phyloP scores from a whole-genome alignment of 73 alveolate species.

The Stentor roeselii region DNA sequence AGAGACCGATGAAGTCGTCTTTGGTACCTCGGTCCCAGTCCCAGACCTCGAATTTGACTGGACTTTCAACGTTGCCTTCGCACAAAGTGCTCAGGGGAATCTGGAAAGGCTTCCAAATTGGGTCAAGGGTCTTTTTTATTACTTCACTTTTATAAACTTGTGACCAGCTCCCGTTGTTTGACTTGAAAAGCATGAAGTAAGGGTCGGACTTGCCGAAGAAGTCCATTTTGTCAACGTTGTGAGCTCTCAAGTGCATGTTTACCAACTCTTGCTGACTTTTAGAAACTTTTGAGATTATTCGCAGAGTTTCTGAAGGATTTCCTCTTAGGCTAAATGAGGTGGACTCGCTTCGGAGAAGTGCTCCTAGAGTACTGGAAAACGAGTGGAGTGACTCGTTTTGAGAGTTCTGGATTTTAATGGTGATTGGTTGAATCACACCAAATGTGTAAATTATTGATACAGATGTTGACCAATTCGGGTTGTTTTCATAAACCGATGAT shows the following conservation, averaged over 20 bases:
- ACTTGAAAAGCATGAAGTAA: constrained; percentile 30
- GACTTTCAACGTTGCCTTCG: constrained; percentile 43
- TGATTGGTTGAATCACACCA: not conserved
- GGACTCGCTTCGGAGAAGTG: no score
- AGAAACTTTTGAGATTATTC: no score
- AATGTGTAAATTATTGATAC: not conserved
- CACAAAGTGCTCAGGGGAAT: constrained; percentile 46
- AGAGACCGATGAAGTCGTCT: constrained; percentile 61
- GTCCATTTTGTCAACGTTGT: constrained; percentile 37
- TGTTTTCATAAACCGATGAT: not conserved
- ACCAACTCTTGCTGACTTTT: no score
- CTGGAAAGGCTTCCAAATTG: constrained; percentile 64
- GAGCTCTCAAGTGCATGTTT: constrained; percentile 5
- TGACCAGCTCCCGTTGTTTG: constrained; percentile 27
- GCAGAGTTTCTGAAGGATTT: no score
- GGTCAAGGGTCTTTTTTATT: constrained; percentile 45
- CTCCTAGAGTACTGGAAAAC: no score
- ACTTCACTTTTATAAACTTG: constrained; percentile 42
- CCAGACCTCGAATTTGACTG: constrained; percentile 61
- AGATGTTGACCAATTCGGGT: not conserved
- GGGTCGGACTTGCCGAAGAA: constrained; percentile 54
- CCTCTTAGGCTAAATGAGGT: no score
- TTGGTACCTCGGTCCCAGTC: constrained; percentile 48
- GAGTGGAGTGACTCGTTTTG: no score
- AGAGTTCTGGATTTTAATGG: no score